These are phyloP conservation scores for Globisporangium paddicum DNA, from an alignment of 352 stramenopile species.

Conservation along the genomic window DNA sequence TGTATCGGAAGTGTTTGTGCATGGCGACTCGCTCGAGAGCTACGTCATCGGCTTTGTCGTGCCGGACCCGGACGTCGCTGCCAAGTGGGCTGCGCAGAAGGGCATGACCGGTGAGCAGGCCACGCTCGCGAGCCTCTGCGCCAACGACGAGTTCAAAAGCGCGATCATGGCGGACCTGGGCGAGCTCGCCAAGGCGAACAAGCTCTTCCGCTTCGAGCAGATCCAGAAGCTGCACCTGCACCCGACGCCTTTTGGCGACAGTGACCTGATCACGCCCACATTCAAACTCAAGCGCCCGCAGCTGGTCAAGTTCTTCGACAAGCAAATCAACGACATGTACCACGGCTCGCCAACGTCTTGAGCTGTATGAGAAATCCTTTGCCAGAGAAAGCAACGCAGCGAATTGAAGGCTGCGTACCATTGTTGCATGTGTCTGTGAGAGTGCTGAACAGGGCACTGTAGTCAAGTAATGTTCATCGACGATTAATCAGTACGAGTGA, in stretches of 20 bases:
- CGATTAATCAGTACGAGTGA: too few species aligned
- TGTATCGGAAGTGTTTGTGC: conserved; percentile 92
- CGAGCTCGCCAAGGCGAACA: conserved; percentile 44
- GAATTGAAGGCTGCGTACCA: not conserved
- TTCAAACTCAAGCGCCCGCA: conserved; percentile 95
- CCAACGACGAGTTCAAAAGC: conserved; percentile 23
- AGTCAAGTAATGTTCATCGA: too few species aligned
- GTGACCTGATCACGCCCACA: conserved; percentile 93
- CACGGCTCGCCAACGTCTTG: not conserved
- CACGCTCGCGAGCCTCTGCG: conserved; percentile 17
- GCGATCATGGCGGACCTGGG: conserved; percentile 81
- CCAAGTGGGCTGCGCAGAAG: conserved; percentile 64
- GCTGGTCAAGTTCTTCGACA: conserved; percentile 80
- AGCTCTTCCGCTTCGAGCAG: conserved; percentile 92
- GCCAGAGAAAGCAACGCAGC: not conserved
- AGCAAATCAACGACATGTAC: conserved; percentile 87
- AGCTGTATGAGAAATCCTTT: not conserved
- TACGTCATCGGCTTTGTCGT: conserved; percentile 93
- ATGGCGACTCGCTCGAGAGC: conserved; percentile 94
- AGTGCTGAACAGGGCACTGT: too few species aligned
- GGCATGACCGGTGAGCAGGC: conserved; percentile 26
- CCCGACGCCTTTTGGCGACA: conserved; percentile 87
- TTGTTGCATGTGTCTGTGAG: not conserved
- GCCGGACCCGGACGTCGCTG: conserved; percentile 87
- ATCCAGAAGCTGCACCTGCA: conserved; percentile 87